Conservation (phyloP, 108 stramenopile species). For the Cyclotella cryptica region DNA sequence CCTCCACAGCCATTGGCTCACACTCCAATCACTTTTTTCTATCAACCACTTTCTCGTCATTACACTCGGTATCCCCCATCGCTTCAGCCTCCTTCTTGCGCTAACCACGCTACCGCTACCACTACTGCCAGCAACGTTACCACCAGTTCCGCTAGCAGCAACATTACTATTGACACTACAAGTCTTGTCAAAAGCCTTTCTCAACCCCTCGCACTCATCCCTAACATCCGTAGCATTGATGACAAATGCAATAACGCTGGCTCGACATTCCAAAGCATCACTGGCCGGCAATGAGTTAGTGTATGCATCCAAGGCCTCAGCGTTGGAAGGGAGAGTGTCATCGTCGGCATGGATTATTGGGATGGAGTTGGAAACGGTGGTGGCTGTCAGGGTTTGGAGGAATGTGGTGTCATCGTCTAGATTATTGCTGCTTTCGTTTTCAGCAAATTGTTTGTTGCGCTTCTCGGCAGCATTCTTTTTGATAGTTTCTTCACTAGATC, state of each 20-base stretch:
- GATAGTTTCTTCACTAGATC: too few species aligned
- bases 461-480: too few species aligned
- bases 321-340: constrained; percentile 30
- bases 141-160: constrained; percentile 1
- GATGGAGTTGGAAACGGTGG: background rate
- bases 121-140: constrained; percentile 3
- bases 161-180: constrained; percentile 54
- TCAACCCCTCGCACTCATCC: constrained; percentile 89
- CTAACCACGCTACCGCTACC: background rate
- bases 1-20: background rate
- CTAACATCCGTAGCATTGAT: constrained; percentile 88
- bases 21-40: background rate
- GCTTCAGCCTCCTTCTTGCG: constrained; percentile 36
- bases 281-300: constrained; percentile 48
- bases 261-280: constrained; percentile 76
- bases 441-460: too few species aligned
- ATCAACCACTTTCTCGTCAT: constrained; percentile 6
- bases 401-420: constrained; percentile 2
- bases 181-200: constrained; percentile 83
- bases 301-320: constrained; percentile 43
- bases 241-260: constrained; percentile 78
- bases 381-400: background rate
- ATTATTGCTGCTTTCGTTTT: background rate
- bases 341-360: constrained; percentile 33
- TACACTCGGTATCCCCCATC: constrained; percentile 26